A percentile compares a stretch with the other conserved stretches of the same genome.
These are phyloP conservation scores for Neurospora sp. DNA, from an alignment of 2,329 filamentous ascomycete genomes.

Conservation along the genomic window DNA sequence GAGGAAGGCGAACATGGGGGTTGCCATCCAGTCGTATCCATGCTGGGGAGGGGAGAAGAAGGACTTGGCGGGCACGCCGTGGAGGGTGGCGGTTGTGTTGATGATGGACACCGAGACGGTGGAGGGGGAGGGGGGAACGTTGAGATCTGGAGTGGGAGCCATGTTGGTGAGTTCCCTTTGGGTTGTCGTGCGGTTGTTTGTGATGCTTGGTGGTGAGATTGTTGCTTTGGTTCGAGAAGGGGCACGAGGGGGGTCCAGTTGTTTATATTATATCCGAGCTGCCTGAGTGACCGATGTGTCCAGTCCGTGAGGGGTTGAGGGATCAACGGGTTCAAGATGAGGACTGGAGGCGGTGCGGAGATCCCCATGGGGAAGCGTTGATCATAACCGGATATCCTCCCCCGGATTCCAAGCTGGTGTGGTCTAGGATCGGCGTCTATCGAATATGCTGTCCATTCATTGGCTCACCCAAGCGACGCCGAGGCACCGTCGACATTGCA, in stretches of 20 bases:
- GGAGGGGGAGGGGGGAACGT: slow-evolving; percentile 22
- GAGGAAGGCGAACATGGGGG: slow-evolving; percentile 17
- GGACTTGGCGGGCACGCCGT: slow-evolving; percentile 10
- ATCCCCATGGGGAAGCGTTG: background rate
- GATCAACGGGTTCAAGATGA: background rate
- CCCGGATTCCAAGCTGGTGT: background rate
- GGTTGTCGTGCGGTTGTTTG: background rate
- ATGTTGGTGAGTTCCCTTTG: slow-evolving; percentile 1
- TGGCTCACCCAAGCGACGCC: background rate
- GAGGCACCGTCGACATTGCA: background rate
- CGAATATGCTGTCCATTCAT: background rate
- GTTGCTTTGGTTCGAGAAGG: background rate
- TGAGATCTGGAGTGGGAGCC: slow-evolving; percentile 17
- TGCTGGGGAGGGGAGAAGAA: slow-evolving; percentile 21
- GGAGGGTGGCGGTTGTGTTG: slow-evolving; percentile 19
- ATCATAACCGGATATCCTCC: background rate
- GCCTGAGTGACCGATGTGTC: background rate
- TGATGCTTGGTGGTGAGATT: background rate
- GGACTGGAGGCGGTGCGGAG: background rate
- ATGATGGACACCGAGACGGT: slow-evolving; percentile 26
- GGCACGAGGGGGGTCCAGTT: background rate
- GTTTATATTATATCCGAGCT: background rate
- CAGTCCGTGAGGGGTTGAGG: background rate
- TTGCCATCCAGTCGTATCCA: slow-evolving; percentile 21
- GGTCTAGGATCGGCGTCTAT: background rate